Evolutionary conservation across 495 filamentous ascomycete species (phyloP).

Genomic region (Neohortaea acidophila): DNA sequence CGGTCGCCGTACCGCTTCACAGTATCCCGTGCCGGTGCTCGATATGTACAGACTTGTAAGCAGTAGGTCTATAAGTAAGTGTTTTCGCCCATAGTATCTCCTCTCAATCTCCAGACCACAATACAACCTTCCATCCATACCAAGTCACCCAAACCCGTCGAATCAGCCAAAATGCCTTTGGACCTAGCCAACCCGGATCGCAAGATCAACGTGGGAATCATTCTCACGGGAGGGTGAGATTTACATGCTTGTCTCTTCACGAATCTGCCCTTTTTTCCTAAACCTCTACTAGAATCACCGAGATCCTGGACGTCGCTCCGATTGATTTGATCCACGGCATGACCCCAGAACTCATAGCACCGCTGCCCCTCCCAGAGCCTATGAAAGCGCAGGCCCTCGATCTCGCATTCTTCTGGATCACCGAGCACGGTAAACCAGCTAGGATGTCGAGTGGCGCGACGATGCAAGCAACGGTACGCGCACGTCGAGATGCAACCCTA

Average conservation of each 20-base stretch:
- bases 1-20: too few species aligned
- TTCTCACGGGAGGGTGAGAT: neutral
- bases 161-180: neutral
- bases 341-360: neutral
- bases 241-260: neutral
- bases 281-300: neutral
- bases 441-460: neutral
- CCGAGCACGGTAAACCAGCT: neutral
- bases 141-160: too few species aligned
- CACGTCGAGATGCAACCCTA: neutral
- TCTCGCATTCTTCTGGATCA: neutral
- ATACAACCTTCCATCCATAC: too few species aligned
- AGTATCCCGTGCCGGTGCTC: too few species aligned
- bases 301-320: conserved; percentile 8
- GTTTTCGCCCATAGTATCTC: too few species aligned
- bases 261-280: neutral
- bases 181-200: neutral
- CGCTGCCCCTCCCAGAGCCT: neutral
- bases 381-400: neutral
- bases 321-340: conserved; percentile 2
- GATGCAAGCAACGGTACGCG: neutral
- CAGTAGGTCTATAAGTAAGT: too few species aligned
- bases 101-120: too few species aligned
- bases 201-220: neutral
- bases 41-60: too few species aligned